These are phyloP conservation scores for Skeletonema marinoi DNA, from an alignment of 108 stramenopile genomes.

Conservation along the genomic window DNA sequence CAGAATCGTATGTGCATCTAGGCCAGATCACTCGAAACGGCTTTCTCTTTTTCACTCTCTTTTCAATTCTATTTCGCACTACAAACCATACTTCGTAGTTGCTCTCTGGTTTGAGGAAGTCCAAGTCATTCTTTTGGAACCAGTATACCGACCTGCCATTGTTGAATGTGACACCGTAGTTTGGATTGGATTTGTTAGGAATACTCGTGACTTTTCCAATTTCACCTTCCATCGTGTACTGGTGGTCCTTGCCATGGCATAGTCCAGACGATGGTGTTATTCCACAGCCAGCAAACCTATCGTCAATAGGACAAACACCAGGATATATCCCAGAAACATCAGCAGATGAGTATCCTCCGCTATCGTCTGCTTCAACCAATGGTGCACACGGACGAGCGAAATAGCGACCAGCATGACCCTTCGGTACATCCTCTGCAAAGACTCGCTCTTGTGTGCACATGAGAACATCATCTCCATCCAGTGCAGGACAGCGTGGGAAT, in stretches of 20 bases:
- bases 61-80: conserved; percentile 56
- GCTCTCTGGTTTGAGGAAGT: conserved; percentile 47
- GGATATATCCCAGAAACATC: conserved; percentile 40
- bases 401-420: conserved; percentile 21
- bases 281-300: conserved; percentile 33
- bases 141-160: conserved; percentile 63
- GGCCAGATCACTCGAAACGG: conserved; percentile 67
- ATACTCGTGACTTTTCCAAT: conserved; percentile 51
- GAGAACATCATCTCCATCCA: conserved; percentile 38
- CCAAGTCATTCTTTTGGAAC: conserved; percentile 53
- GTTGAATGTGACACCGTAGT: conserved; percentile 71
- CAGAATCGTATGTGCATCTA: conserved; percentile 74
- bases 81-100: conserved; percentile 81
- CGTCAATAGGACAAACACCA: conserved; percentile 29
- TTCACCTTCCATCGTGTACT: conserved; percentile 45
- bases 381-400: conserved; percentile 18
- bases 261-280: conserved; percentile 4
- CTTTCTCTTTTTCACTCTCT: conserved; percentile 68
- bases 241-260: conserved; percentile 31
- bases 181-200: conserved; percentile 14
- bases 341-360: conserved; percentile 26
- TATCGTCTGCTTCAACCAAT: conserved; percentile 23
- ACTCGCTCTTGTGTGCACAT: conserved; percentile 43
- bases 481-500: conserved; percentile 50
- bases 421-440: conserved; percentile 25